A percentile compares a stretch with the other conserved stretches of the same genome.
phyloP scores from a whole-genome alignment of 1,139 yeast genomes.

The Chernovozyma aurita region DNA sequence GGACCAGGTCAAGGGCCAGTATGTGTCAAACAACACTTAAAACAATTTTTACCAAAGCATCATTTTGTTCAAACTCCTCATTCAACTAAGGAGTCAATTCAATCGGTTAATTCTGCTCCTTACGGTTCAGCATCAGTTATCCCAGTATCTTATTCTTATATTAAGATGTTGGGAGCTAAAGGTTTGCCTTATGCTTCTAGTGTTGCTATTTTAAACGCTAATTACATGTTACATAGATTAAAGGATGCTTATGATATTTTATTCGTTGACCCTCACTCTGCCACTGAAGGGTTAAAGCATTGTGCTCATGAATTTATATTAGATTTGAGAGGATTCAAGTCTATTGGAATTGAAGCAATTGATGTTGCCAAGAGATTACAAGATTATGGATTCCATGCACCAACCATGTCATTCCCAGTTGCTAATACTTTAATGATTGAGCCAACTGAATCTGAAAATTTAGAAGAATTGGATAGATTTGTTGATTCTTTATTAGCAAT shows the following conservation, averaged over 20 bases:
- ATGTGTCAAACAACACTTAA: conserved; percentile 81
- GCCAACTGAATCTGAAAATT: conserved; percentile 93
- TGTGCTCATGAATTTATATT: conserved; percentile 97
- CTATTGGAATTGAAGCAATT: conserved; percentile 83
- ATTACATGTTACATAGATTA: conserved; percentile 84
- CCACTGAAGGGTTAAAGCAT: conserved; percentile 56
- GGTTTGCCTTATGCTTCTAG: conserved; percentile 84
- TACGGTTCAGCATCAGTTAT: conserved; percentile 92
- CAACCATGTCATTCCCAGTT: conserved; percentile 98
- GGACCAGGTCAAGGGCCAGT: conserved; percentile 99
- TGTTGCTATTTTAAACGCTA: conserved; percentile 90
- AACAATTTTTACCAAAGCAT: conserved; percentile 81
- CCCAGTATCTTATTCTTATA: conserved; percentile 92
- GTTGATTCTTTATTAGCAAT: conserved; percentile 83
- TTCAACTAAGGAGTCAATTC: conserved; percentile 52
- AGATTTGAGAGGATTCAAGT: conserved; percentile 83
- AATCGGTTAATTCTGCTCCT: conserved; percentile 88
- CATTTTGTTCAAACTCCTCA: conserved; percentile 58
- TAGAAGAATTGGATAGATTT: conserved; percentile 85
- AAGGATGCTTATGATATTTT: conserved; percentile 69
- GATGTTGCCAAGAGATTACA: conserved; percentile 96
- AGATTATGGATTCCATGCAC: conserved; percentile 98
- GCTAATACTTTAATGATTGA: conserved; percentile 97
- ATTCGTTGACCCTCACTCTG: conserved; percentile 54
- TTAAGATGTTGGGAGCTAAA: conserved; percentile 84